These are phyloP conservation scores for Tribonema minus DNA, from an alignment of 108 stramenopile genomes.

Conservation along the genomic window DNA sequence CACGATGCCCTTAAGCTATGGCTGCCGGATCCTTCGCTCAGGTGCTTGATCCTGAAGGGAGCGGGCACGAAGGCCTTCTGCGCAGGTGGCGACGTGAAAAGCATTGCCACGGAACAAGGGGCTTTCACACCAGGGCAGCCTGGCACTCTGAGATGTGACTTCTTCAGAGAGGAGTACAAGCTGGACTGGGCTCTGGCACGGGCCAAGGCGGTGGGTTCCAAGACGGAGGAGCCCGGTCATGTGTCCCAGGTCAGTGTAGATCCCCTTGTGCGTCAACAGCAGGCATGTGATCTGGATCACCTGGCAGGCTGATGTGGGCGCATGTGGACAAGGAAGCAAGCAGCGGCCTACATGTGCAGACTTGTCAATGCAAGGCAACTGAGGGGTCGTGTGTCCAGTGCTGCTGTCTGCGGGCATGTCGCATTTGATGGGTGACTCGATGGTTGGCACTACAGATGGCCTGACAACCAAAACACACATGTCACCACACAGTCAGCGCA, in stretches of 20 bases:
- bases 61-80: constrained; percentile 57
- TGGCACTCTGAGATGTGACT: constrained; percentile 22
- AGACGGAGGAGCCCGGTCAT: background rate
- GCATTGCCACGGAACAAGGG: background rate
- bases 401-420: no score
- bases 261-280: no score
- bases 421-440: no score
- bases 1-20: background rate
- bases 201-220: background rate
- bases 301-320: no score
- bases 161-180: constrained; percentile 37
- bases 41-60: constrained; percentile 34
- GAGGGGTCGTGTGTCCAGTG: no score
- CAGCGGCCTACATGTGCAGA: no score
- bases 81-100: constrained; percentile 53
- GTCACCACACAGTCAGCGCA: no score
- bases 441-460: no score
- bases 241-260: background rate
- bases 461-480: no score
- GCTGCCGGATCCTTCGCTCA: background rate
- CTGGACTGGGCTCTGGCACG: constrained; percentile 23
- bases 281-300: no score
- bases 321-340: no score
- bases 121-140: background rate
- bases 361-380: no score